These are phyloP conservation scores for Arachis hypogaea DNA, from an alignment of 306 rosid species.

Conservation along the genomic window DNA sequence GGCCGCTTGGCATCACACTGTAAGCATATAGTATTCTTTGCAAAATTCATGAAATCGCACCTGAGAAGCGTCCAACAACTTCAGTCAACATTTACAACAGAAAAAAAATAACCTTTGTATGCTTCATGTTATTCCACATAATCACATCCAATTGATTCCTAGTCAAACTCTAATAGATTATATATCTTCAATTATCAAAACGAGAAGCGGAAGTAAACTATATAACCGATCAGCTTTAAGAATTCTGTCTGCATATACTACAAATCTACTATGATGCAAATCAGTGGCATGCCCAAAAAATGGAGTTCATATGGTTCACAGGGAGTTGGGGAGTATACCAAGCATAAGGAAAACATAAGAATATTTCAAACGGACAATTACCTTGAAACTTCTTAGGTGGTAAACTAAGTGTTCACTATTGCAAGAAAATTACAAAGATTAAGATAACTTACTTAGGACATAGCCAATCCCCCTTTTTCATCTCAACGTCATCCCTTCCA, in stretches of 20 bases:
- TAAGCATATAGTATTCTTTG: conserved; percentile 82
- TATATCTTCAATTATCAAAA: conserved; percentile 19
- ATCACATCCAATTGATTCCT: not conserved
- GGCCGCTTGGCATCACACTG: conserved; percentile 99
- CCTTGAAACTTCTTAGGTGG: conserved; percentile 29
- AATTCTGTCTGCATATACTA: not conserved
- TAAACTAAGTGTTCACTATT: conserved; percentile 12
- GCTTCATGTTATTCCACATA: conserved; percentile 27
- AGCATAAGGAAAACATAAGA: conserved; percentile 15
- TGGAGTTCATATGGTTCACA: conserved; percentile 12
- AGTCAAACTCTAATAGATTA: conserved; percentile 2
- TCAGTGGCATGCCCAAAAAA: conserved; percentile 24
- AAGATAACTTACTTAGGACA: conserved; percentile 84
- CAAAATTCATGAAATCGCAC: conserved; percentile 99
- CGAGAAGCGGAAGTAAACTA: not conserved
- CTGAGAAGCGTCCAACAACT: conserved; percentile 53
- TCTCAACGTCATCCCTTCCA: conserved; percentile 94
- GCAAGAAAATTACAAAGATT: conserved; percentile 34
- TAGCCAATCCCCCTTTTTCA: conserved; percentile 98
- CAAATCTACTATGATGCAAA: not conserved
- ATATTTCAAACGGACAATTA: conserved; percentile 16
- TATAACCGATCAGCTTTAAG: not conserved
- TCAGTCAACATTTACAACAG: conserved; percentile 36
- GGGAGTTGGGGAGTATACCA: conserved; percentile 8
- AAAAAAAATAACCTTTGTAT: conserved; percentile 28